phyloP scores from a whole-genome alignment of 345 rosid species.

The Heritiera fomes region DNA sequence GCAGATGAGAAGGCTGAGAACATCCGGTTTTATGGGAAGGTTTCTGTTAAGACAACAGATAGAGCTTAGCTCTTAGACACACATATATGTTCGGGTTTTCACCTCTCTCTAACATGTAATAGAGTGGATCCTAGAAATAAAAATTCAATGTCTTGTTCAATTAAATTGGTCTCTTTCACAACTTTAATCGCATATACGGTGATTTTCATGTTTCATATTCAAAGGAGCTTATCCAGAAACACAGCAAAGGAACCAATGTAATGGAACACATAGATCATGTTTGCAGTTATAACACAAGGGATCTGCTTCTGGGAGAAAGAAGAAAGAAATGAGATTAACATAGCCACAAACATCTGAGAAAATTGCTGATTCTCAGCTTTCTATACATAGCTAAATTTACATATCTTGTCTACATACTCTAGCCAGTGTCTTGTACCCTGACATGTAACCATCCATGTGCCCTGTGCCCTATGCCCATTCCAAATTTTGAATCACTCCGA shows the following conservation, averaged over 20 bases:
- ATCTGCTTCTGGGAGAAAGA: not conserved
- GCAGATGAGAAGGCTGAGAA: slow-evolving; percentile 51
- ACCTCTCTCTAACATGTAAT: too few species aligned
- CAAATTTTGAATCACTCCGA: not conserved
- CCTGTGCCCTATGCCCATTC: not conserved
- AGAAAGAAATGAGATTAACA: not conserved
- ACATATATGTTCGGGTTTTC: too few species aligned
- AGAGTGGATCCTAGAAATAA: not conserved
- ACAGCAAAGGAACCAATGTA: too few species aligned
- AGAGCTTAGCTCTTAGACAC: slow-evolving; percentile 40
- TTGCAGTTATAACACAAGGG: not conserved
- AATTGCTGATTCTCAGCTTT: not conserved
- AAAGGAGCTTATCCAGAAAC: too few species aligned
- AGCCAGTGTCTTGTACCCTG: not conserved
- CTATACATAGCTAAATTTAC: not conserved
- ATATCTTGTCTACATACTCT: not conserved
- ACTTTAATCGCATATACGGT: too few species aligned
- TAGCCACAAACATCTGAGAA: not conserved
- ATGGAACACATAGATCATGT: not conserved
- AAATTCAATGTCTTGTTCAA: not conserved
- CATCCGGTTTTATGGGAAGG: slow-evolving; percentile 39
- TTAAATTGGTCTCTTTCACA: not conserved
- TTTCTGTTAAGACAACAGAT: slow-evolving; percentile 66
- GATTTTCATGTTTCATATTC: too few species aligned
- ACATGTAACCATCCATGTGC: not conserved